Base-by-base conservation (phyloP, 441 rosid species). In the Euphorbia corollata region DNA sequence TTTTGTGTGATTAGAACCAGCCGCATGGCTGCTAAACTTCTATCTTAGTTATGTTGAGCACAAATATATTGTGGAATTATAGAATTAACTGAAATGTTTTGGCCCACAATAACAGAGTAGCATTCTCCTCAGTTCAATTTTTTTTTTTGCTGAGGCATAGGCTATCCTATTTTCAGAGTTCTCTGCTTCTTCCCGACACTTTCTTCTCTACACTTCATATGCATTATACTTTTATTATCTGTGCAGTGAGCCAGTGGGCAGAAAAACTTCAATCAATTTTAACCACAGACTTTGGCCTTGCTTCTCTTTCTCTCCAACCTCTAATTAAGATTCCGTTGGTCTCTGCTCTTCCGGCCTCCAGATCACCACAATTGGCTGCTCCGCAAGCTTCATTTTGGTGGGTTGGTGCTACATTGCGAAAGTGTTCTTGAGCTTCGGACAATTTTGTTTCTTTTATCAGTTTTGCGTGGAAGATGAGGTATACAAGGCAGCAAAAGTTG, bases 391-490 rank as follows among this genome's bases (percentile, higher is more conserved):
- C 18, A 12, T 24, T 57, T 15, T 57, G 61, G n/a, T n/a, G 36
- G 15, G 34, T 24, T 57, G 24, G 8, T 57, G 30, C 8, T 22
- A 27, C 13, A 24, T 24, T 57, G 61, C 61, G 34, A 24, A 7
- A 13, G 24, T 24, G 6, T 23, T 24, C 61, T 57, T 57, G 38
- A 57, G 38, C n/a, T 57, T 27, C 38, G 16, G 27, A 13, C 32
- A 24, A 23, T 22, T 55, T 23, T 54, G 15, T 20, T 24, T 23
- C 16, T 56, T 56, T 61, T n/a, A 13, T 19, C 12, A 13, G 6
- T 38, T 15, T 38, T 16, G 10, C 12, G 50, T 61, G 18, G 16
- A 62, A 62, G 18, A 62, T 62, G 65, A 62, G 53, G 65, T 62
- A 8, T 19, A 53, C 65, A 27, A 20, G 27, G 5, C 32, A 3